A percentile compares a stretch with the other conserved stretches of the same genome.
These are phyloP conservation scores for Acacia acuminata DNA, from an alignment of 306 rosid species.

Conservation along the genomic window DNA sequence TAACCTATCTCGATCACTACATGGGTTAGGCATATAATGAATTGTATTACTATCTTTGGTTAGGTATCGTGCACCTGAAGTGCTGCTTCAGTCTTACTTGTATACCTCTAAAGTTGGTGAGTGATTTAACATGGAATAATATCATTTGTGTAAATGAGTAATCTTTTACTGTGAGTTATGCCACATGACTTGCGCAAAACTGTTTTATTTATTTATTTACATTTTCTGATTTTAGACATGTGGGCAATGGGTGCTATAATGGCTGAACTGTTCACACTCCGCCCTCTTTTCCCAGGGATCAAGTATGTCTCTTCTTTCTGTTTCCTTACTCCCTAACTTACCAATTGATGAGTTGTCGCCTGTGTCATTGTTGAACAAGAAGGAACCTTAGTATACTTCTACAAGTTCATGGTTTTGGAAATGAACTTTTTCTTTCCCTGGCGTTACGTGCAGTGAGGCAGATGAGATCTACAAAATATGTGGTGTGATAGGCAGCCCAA, in stretches of 20 bases:
- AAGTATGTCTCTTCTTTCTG: conserved; percentile 50
- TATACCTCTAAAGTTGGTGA: conserved; percentile 95
- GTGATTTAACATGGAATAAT: conserved; percentile 34
- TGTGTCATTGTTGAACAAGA: neutral
- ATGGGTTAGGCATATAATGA: conserved; percentile 1
- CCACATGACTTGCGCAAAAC: conserved; percentile 18
- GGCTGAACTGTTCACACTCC: conserved; percentile 91
- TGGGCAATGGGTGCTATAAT: conserved; percentile 99
- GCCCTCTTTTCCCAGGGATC: conserved; percentile 91
- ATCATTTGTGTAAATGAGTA: conserved; percentile 5
- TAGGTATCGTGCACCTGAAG: conserved; percentile 99
- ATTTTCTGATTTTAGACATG: conserved; percentile 58
- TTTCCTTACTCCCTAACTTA: neutral
- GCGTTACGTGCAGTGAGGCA: conserved; percentile 62
- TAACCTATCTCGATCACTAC: conserved; percentile 3
- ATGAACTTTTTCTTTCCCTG: conserved; percentile 20
- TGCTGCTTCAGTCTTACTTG: conserved; percentile 86
- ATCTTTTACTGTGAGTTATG: neutral
- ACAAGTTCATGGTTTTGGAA: neutral
- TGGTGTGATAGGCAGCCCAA: conserved; percentile 88
- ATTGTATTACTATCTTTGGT: conserved; percentile 11
- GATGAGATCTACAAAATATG: conserved; percentile 95
- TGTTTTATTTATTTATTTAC: conserved; percentile 15
- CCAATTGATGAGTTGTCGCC: neutral
- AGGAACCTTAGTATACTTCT: neutral